Evolutionary conservation across 1,284 basidiomycete species (phyloP), one percentile per base, ranked within the genome.

Genomic region (Irpex rosettiformis): DNA sequence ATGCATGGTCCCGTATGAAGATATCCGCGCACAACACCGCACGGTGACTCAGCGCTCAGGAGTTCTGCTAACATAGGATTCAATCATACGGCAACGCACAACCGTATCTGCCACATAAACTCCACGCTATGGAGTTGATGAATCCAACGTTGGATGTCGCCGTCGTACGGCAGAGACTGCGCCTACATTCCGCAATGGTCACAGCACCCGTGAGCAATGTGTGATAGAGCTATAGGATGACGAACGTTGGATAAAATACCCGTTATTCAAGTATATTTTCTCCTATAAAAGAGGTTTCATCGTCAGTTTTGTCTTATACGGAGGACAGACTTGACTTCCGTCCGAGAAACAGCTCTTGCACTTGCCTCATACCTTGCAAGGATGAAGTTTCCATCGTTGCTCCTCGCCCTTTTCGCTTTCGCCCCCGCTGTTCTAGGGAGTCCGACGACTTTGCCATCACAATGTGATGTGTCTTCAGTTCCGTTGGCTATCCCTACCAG

Each of bases 381-480:
- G 18, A 55, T 28, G n/a, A 62, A 60, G 58, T 33, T 56, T 8
- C 59, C 62, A 52, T 52, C 51, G 6, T 1, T 22, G 1, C 21
- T 58, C 56, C 42, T 60, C 30, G 51, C 25, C 29, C 24, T 37
- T 25, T 5, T 62, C n/a, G 54, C 60, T 4, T 48, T 54, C 10
- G 18, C 55, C 13, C 6, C 56, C 21, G 56, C 51, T 4, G 45
- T 48, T 16, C 49, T 58, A 4, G 60, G 61, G 5, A 54, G 53
- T 5, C 62, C 62, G 8, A 33, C 55, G 28, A 11, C 42, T n/a
- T 40, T 33, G 55, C 18, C 52, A 16, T 21, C 52, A 11, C 52
- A 42, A 1, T 64, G 63, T 55, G 37, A 54, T 28, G 52, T 55
- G n/a, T 58, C 63, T 4, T 45, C 55, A 16, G 55, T 30, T 25